Percentiles rank a stretch among this genome's conserved stretches.
Conservation (phyloP, 2,329 filamentous ascomycete species). For the Davidsoniella virescens region DNA sequence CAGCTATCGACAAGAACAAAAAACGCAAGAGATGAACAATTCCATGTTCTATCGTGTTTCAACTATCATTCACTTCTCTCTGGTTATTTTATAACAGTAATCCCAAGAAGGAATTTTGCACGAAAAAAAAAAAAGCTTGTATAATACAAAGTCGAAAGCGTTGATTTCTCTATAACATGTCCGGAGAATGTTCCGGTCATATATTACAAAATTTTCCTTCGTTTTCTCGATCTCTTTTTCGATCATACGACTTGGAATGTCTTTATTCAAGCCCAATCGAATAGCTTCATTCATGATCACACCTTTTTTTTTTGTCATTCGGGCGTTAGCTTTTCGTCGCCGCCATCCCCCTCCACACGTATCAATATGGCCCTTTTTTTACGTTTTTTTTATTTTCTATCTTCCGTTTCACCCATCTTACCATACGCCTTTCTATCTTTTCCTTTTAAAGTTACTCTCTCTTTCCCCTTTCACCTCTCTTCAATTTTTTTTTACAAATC, state of each 20-base stretch:
- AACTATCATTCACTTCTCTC: not conserved
- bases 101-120: not conserved
- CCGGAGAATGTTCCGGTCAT: too few species aligned
- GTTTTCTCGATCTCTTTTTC: not conserved
- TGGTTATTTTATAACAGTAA: not conserved
- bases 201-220: too few species aligned
- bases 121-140: not conserved
- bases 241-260: not conserved
- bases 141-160: not conserved
- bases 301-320: too few species aligned
- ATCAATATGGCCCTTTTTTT: not conserved
- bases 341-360: not conserved
- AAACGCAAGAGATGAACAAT: constrained; percentile 40
- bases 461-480: not conserved
- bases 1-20: constrained; percentile 38
- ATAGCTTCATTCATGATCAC: too few species aligned
- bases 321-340: too few species aligned
- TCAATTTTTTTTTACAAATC: not conserved
- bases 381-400: not conserved
- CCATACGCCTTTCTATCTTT: not conserved
- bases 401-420: too few species aligned
- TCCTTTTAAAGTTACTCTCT: not conserved
- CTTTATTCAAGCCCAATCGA: too few species aligned
- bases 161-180: not conserved
- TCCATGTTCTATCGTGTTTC: not conserved